phyloP scores from a whole-genome alignment of 1,284 basidiomycete genomes.

The Ustilago crameri region DNA sequence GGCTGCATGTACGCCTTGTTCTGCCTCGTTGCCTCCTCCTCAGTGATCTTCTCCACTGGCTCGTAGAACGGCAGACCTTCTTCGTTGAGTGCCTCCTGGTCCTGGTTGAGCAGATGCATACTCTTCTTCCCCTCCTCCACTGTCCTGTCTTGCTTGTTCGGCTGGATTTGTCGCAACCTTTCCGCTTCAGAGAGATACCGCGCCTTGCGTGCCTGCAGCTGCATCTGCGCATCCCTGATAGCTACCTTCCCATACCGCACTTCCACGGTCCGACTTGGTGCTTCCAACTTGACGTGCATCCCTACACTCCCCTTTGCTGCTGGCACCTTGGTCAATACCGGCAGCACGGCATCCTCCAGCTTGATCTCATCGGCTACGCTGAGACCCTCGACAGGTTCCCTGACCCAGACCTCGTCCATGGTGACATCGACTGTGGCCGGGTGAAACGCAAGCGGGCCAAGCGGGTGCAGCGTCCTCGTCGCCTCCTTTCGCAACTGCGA shows the following conservation, averaged over 20 bases:
- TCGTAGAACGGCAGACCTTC: slow-evolving; percentile 67
- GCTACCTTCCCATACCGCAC: slow-evolving; percentile 10
- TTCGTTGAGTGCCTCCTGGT: slow-evolving; percentile 62
- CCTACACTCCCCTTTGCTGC: background rate
- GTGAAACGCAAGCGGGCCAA: slow-evolving; percentile 39
- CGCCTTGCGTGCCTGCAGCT: slow-evolving; percentile 22
- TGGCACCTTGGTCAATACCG: slow-evolving; percentile 8
- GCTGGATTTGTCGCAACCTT: slow-evolving; percentile 7
- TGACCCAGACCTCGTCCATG: slow-evolving; percentile 15
- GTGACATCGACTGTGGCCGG: slow-evolving; percentile 21
- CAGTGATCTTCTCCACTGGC: slow-evolving; percentile 53
- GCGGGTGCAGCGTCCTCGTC: slow-evolving; percentile 21
- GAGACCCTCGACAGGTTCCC: slow-evolving; percentile 18
- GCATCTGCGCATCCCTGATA: slow-evolving; percentile 24
- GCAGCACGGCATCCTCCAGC: slow-evolving; percentile 26
- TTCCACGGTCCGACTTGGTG: slow-evolving; percentile 30
- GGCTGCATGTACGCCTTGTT: slow-evolving; percentile 50
- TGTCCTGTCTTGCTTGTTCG: background rate
- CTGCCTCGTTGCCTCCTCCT: slow-evolving; percentile 20
- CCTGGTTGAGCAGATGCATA: slow-evolving; percentile 36
- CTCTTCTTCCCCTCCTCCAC: background rate
- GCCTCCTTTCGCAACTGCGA: slow-evolving; percentile 7
- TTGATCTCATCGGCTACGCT: slow-evolving; percentile 11
- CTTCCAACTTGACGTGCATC: slow-evolving; percentile 4
- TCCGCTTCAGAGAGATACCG: slow-evolving; percentile 1